phyloP scores from a whole-genome alignment of 2,329 filamentous ascomycete species.

The Fulvia fulva region DNA sequence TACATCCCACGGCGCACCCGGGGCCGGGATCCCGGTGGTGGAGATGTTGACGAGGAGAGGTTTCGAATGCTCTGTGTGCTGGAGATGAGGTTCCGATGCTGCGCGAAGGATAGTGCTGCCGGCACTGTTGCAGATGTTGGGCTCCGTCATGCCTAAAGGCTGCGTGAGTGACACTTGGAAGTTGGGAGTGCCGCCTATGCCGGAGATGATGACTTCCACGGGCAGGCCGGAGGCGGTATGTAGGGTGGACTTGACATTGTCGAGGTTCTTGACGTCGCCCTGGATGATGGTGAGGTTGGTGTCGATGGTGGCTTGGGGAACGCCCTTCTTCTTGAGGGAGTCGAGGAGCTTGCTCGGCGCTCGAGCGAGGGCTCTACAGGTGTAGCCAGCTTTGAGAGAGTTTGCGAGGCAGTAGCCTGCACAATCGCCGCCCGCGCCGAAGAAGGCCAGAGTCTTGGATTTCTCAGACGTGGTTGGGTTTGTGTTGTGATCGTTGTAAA shows the following conservation, averaged over 20 bases:
- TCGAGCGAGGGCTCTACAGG: constrained; percentile 47
- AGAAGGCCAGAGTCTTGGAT: constrained; percentile 44
- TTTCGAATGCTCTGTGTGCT: not conserved
- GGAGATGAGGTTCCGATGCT: constrained; percentile 16
- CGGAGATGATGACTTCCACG: constrained; percentile 46
- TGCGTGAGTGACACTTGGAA: constrained; percentile 24
- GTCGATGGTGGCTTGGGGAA: constrained; percentile 36
- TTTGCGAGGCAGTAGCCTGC: constrained; percentile 43
- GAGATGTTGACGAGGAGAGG: not conserved
- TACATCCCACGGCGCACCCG: constrained; percentile 34
- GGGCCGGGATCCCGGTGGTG: constrained; percentile 37
- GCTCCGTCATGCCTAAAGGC: constrained; percentile 35
- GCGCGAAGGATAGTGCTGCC: constrained; percentile 32
- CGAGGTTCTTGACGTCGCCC: constrained; percentile 45
- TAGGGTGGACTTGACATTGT: constrained; percentile 40
- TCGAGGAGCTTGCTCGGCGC: constrained; percentile 47
- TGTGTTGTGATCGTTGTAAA: no score
- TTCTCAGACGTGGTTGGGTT: not conserved
- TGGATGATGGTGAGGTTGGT: constrained; percentile 45
- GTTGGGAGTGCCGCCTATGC: constrained; percentile 41
- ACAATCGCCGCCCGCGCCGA: constrained; percentile 52
- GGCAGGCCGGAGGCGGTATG: constrained; percentile 26
- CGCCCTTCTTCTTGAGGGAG: constrained; percentile 39
- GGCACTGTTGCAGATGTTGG: constrained; percentile 34
- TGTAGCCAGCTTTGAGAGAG: constrained; percentile 38